Percentiles rank a stretch among this genome's conserved stretches.
Evolutionary conservation across 129 eudicot species (phyloP).

Genomic region (Kitagawia praeruptora): DNA sequence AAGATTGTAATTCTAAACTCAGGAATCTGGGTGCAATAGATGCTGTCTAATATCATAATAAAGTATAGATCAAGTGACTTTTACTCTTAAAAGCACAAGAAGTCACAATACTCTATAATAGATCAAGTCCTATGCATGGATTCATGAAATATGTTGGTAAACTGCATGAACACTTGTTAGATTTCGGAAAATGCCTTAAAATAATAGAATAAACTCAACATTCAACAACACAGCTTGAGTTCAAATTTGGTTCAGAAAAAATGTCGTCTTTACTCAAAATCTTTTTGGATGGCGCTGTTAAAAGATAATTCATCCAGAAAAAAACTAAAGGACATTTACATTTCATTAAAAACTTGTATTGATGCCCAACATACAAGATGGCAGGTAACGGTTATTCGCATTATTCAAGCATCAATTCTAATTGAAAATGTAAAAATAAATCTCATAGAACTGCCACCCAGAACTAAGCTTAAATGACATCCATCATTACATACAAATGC

Average conservation of each 20-base stretch:
- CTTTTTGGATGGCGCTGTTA: background rate
- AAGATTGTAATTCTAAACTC: background rate
- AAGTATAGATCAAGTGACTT: background rate
- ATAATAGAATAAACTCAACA: background rate
- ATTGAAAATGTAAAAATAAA: background rate
- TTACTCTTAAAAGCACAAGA: background rate
- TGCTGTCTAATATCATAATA: background rate
- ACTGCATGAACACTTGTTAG: background rate
- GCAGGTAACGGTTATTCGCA: background rate
- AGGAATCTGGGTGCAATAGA: background rate
- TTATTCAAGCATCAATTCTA: background rate
- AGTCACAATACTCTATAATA: background rate
- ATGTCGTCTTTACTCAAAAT: background rate
- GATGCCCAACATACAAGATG: background rate
- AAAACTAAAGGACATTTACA: background rate
- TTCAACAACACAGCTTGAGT: background rate
- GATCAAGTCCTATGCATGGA: background rate
- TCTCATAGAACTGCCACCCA: background rate
- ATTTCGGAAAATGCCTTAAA: too few species aligned
- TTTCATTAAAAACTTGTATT: background rate
- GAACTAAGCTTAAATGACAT: background rate
- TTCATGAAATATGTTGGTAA: background rate
- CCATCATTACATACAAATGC: background rate
- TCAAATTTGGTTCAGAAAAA: background rate
- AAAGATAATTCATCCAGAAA: constrained; percentile 4